These are phyloP conservation scores for Orychophragmus violaceus DNA, from an alignment of 345 rosid species.

Conservation along the genomic window DNA sequence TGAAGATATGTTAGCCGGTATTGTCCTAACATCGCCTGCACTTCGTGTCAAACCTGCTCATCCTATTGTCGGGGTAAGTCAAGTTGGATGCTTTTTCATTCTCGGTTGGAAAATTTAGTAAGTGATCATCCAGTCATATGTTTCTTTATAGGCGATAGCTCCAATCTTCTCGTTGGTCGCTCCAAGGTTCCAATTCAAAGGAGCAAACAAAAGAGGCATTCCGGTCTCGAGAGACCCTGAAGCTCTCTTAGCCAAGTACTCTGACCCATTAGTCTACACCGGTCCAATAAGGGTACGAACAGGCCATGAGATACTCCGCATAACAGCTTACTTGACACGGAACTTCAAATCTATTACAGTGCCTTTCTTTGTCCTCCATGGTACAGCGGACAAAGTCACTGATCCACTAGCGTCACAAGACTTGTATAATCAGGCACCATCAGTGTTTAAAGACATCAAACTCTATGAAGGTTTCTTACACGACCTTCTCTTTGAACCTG, in stretches of 20 bases:
- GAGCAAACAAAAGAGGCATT: slow-evolving; percentile 96
- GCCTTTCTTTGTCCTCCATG: slow-evolving; percentile 92
- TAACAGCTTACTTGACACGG: slow-evolving; percentile 63
- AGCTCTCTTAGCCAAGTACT: slow-evolving; percentile 79
- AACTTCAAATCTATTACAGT: slow-evolving; percentile 61
- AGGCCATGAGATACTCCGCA: slow-evolving; percentile 85
- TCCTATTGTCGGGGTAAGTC: slow-evolving; percentile 85
- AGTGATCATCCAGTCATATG: neutral
- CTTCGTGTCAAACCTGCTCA: slow-evolving; percentile 93
- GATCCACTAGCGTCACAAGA: slow-evolving; percentile 91
- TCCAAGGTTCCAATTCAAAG: slow-evolving; percentile 88
- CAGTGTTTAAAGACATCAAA: slow-evolving; percentile 73
- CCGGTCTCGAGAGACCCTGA: slow-evolving; percentile 95
- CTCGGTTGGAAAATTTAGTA: neutral
- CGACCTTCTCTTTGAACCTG: slow-evolving; percentile 91
- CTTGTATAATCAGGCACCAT: slow-evolving; percentile 70
- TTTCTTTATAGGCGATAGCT: slow-evolving; percentile 65
- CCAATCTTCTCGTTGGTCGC: slow-evolving; percentile 78
- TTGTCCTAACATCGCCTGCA: slow-evolving; percentile 88
- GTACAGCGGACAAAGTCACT: slow-evolving; percentile 86
- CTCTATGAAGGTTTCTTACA: slow-evolving; percentile 94
- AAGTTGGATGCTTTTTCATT: neutral
- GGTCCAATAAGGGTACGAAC: slow-evolving; percentile 97
- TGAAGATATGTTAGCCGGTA: slow-evolving; percentile 68
- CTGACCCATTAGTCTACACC: slow-evolving; percentile 93